Evolutionary conservation across 2,329 filamentous ascomycete genomes (phyloP).

Genomic region (Ophiostoma fasciatum): DNA sequence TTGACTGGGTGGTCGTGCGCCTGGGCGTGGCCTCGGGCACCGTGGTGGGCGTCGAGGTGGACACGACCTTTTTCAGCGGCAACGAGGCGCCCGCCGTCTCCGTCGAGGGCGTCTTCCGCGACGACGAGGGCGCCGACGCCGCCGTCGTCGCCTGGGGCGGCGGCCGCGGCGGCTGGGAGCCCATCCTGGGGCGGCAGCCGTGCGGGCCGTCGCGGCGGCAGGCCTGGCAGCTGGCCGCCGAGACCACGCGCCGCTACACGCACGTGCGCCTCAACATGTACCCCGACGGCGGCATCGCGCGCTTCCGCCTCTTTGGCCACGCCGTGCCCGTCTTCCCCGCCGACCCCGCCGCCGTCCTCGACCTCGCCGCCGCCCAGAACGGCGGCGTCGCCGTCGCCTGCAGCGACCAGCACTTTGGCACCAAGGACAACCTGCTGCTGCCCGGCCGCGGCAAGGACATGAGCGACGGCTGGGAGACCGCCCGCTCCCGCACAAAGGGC

Average conservation of each 20-base stretch:
- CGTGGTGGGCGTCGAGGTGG: slow-evolving; percentile 61
- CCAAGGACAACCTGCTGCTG: slow-evolving; percentile 33
- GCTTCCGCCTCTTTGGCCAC: slow-evolving; percentile 63
- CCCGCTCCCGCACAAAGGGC: slow-evolving; percentile 52
- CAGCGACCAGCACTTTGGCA: slow-evolving; percentile 75
- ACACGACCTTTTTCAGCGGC: slow-evolving; percentile 69
- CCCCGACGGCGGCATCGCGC: slow-evolving; percentile 68
- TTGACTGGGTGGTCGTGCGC: slow-evolving; percentile 53
- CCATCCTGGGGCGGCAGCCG: slow-evolving; percentile 52
- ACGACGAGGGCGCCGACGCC: slow-evolving; percentile 31
- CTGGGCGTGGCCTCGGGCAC: slow-evolving; percentile 56
- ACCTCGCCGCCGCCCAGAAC: slow-evolving; percentile 65
- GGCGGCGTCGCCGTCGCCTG: slow-evolving; percentile 62
- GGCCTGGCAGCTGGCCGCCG: slow-evolving; percentile 49
- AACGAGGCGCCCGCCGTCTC: slow-evolving; percentile 71
- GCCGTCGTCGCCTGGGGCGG: slow-evolving; percentile 50
- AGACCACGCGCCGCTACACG: slow-evolving; percentile 54
- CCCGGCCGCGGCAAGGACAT: slow-evolving; percentile 49
- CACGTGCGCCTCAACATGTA: slow-evolving; percentile 76
- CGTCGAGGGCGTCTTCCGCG: slow-evolving; percentile 59
- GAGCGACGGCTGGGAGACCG: slow-evolving; percentile 81
- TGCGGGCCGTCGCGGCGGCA: slow-evolving; percentile 63
- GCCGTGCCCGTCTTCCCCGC: slow-evolving; percentile 63
- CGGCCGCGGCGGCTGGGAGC: slow-evolving; percentile 50
- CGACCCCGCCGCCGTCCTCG: slow-evolving; percentile 49